Evolutionary conservation across 2,329 filamentous ascomycete genomes (phyloP), one percentile per base, ranked within the genome.

Genomic region (Fusarium verticillioides): DNA sequence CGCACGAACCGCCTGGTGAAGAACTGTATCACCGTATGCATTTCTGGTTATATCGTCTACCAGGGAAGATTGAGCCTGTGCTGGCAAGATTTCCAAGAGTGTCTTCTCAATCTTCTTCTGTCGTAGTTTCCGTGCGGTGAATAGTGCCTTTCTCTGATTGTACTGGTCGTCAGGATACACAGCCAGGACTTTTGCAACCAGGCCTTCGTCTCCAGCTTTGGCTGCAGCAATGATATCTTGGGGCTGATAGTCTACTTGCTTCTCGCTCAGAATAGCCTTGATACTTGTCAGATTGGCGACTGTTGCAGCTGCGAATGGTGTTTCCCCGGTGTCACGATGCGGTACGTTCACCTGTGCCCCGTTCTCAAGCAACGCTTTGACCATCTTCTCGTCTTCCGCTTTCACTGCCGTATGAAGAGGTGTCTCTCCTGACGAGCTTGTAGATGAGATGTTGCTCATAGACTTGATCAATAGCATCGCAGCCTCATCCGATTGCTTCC

Each of bases 71-170:
- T 3, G 0, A 15, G 49, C 19, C 2, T 28, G 0, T 10, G 32
- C 0, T 5, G 49, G 13, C 7, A 37, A 16, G 4, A 8, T 3
- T 4, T 16, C 49, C 1, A 3, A 11, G 0, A 53, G 32, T 0
- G 9, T 37, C 32, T 53, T 53, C 7, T 53, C 49, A 4, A 37
- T 26, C 19, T 53, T 37, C 23, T 28, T 53, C 18, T 53, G 23
- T 0, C 49, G 49, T 11, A 53, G 6, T 2, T 36, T 36, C 7
- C 49, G 32, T 0, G 49, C 23, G 21, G 32, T 21, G 18, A 53
- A 53, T 0, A 53, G 12, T 7, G 49, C 49, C 2, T 28, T 16
- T 53, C 49, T 37, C 18, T 53, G 32, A 21, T 53, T 37, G 12
- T 53, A 36, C 0, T 4, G 2, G 18, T 53, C 49, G 0, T 53